Conservation (phyloP, 768 basidiomycete genomes). For the Termitomyces sp. region DNA sequence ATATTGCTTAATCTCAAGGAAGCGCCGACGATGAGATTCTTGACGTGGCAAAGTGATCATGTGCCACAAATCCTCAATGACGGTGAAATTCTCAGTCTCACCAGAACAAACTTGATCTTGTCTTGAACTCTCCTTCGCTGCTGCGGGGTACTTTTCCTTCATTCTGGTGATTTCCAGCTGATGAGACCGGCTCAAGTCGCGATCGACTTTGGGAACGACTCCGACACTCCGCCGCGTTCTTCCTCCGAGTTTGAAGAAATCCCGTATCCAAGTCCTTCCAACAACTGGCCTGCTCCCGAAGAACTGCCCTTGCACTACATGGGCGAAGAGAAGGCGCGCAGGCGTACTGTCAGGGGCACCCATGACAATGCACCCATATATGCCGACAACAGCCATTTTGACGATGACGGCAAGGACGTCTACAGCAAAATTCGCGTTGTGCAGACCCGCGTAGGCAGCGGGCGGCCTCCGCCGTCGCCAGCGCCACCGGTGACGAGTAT, state of each 20-base stretch:
- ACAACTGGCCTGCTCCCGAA: constrained; percentile 29
- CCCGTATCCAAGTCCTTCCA: constrained; percentile 39
- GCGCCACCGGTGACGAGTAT: constrained; percentile 63
- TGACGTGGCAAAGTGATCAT: constrained; percentile 31
- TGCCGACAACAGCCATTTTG: constrained; percentile 23
- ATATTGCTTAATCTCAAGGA: constrained; percentile 12
- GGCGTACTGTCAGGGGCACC: constrained; percentile 29
- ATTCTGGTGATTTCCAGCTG: constrained; percentile 23
- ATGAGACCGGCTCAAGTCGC: constrained; percentile 64
- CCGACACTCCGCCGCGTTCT: constrained; percentile 40
- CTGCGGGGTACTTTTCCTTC: not conserved
- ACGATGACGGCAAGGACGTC: constrained; percentile 48
- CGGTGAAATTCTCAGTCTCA: not conserved
- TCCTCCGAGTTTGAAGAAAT: constrained; percentile 73
- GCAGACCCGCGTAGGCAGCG: constrained; percentile 42
- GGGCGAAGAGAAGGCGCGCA: constrained; percentile 63
- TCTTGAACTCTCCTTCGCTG: constrained; percentile 4
- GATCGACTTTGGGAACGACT: constrained; percentile 60
- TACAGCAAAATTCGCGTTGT: constrained; percentile 41
- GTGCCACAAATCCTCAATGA: constrained; percentile 9
- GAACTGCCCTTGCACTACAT: constrained; percentile 47
- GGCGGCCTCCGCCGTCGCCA: constrained; percentile 53
- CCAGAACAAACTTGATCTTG: not conserved
- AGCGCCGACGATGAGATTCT: constrained; percentile 5
- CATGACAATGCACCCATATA: constrained; percentile 15